A percentile compares a stretch with the other conserved stretches of the same genome.
These are phyloP conservation scores for slime mould (Dictyostelium discoideum) DNA, from an alignment of 78 protist genomes.

Conservation along the genomic window DNA sequence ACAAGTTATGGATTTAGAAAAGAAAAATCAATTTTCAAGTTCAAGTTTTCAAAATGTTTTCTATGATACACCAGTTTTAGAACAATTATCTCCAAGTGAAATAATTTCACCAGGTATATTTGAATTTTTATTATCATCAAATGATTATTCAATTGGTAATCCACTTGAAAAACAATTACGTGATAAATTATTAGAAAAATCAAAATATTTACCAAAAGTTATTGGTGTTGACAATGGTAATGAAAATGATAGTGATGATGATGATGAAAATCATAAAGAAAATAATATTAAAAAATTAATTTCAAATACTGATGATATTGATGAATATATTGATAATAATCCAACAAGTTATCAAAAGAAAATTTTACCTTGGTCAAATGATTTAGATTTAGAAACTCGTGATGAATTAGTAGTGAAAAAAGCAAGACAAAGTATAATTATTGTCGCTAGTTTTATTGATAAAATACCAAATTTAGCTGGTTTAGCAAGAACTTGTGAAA, in stretches of 20 bases:
- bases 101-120: constrained; percentile 41
- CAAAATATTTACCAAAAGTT: constrained; percentile 1
- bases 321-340: constrained; percentile 34
- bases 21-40: neutral
- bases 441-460: constrained; percentile 84
- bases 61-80: constrained; percentile 47
- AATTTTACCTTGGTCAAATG: constrained; percentile 81
- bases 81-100: constrained; percentile 29
- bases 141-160: neutral
- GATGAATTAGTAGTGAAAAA: neutral
- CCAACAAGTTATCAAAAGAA: constrained; percentile 79
- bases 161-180: constrained; percentile 2
- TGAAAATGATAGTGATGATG: neutral
- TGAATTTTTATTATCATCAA: neutral
- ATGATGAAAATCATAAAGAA: neutral
- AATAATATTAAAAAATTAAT: neutral
- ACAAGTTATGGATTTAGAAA: neutral
- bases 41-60: constrained; percentile 13
- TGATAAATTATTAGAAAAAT: constrained; percentile 19
- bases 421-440: constrained; percentile 62
- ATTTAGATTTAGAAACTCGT: constrained; percentile 58
- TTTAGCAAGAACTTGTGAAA: constrained; percentile 82
- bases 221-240: neutral
- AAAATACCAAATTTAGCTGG: constrained; percentile 88
- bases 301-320: neutral